Evolutionary conservation across 768 basidiomycete species (phyloP), one percentile per base, ranked within the genome.

Genomic region (Leccinum fibrillosum): DNA sequence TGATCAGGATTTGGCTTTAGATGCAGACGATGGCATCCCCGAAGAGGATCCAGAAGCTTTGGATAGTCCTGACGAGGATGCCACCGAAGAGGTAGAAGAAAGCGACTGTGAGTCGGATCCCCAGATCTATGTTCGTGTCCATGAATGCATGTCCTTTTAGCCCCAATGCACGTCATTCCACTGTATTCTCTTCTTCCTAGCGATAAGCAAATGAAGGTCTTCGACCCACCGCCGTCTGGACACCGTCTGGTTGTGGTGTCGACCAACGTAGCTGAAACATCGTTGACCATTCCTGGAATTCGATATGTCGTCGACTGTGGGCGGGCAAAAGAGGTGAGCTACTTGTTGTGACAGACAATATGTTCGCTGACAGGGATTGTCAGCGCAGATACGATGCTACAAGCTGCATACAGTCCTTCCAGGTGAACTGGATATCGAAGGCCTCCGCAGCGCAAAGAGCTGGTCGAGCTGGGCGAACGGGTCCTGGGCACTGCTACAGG

Each of bases 231-330:
- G 12, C 97, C 97, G 4, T 73, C 78, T 5, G 90, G 88, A 5
- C 76, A 79, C 58, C 90, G 97, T 35, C 80, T 99, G 4, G 94
- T 98, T 13, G 93, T 98, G 15, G 88, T 99, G 5, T 86, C 96
- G 2, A 98, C 96, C 2, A 98, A 98, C 69, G 89, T 98, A 26
- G 96, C 96, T 1, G 96, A 98, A 71, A 98, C 96, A 0, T 97
- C 96, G 7, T 77, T 98, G 32, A 98, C 96, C 0, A 99, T 99
- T 58, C 96, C 96, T 25, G 92, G 91, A 6, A 95, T 99, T 65
- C 89, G 92, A 15, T 99, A 99, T 73, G 96, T 99, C n/a, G 86
- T 99, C 28, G 96, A 99, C 69, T 90, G 90, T 66, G 96, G 96
- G 5, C 82, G 95, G 62, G 93, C 91, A 5, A 98, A 99, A 75